These are phyloP conservation scores for Scutellaria barbata DNA, from an alignment of 257 asterid species.

Conservation along the genomic window DNA sequence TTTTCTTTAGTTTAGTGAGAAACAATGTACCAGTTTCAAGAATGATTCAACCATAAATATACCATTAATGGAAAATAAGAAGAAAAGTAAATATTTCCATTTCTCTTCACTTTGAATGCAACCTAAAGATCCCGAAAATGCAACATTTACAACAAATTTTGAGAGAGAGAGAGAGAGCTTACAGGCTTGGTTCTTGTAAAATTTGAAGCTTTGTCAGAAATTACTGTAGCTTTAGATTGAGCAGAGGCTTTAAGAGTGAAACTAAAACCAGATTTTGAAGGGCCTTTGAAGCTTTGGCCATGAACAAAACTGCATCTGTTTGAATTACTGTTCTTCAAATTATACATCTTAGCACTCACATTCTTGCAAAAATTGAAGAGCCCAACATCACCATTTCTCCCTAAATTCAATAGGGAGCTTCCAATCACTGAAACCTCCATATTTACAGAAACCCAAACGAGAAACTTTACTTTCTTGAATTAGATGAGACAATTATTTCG, in stretches of 20 bases:
- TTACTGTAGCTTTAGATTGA: conserved; percentile 41
- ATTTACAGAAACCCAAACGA: conserved; percentile 30
- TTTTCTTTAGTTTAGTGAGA: no score
- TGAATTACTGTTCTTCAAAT: conserved; percentile 36
- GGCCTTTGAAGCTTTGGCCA: conserved; percentile 39
- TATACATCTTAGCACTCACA: conserved; percentile 43
- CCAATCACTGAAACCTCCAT: conserved; percentile 75
- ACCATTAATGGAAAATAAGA: not conserved
- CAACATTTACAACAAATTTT: no score
- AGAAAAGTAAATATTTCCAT: not conserved
- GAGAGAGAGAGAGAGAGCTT: conserved; percentile 22
- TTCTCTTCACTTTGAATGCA: not conserved
- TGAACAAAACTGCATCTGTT: conserved; percentile 34
- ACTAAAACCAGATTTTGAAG: conserved; percentile 46
- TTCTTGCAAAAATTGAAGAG: conserved; percentile 55
- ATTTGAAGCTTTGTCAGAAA: conserved; percentile 40
- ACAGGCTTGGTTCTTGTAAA: conserved; percentile 44
- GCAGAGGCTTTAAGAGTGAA: conserved; percentile 50
- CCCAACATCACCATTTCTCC: conserved; percentile 47
- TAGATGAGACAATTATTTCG: conserved; percentile 19
- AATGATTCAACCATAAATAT: not conserved
- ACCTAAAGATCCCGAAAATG: not conserved
- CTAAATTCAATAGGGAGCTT: conserved; percentile 68
- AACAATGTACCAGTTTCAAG: not conserved
- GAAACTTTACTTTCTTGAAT: not conserved